Conservation (phyloP, 768 basidiomycete species). For the Lentinus brumalis region DNA sequence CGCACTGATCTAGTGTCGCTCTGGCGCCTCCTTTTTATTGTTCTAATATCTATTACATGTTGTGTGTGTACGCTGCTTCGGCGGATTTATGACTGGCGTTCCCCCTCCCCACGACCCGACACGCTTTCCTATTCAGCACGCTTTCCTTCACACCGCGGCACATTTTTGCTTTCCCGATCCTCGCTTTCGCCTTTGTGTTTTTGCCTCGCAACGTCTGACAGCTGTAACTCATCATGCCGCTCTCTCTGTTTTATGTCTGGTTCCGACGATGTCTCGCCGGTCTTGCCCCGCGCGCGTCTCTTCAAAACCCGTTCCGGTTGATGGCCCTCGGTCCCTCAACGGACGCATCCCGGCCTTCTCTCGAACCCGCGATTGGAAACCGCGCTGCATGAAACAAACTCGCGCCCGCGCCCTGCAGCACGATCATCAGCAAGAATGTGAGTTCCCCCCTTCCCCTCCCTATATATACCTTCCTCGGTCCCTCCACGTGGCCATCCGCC, state of each 20-base stretch:
- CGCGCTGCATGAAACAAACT: neutral
- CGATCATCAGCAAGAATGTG: constrained; percentile 72
- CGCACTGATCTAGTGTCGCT: constrained; percentile 54
- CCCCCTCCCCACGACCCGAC: constrained; percentile 1
- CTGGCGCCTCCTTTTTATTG: neutral
- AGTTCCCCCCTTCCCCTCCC: constrained; percentile 36
- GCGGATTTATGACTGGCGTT: constrained; percentile 11
- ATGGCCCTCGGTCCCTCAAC: neutral
- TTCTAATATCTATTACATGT: constrained; percentile 8
- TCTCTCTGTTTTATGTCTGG: constrained; percentile 8
- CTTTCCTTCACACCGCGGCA: neutral
- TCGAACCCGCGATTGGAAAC: neutral
- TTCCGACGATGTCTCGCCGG: constrained; percentile 5
- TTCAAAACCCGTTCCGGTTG: neutral
- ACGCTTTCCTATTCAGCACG: neutral
- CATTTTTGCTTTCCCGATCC: neutral
- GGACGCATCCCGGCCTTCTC: neutral
- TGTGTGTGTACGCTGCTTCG: constrained; percentile 9
- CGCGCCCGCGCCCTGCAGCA: constrained; percentile 38
- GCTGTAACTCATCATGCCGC: constrained; percentile 19
- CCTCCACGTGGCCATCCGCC: neutral
- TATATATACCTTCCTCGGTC: neutral
- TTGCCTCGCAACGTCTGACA: constrained; percentile 10
- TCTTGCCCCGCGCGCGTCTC: constrained; percentile 7
- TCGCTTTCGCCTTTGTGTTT: constrained; percentile 8